These are phyloP conservation scores for Achlya hypogyna DNA, from an alignment of 352 stramenopile species.

Conservation along the genomic window DNA sequence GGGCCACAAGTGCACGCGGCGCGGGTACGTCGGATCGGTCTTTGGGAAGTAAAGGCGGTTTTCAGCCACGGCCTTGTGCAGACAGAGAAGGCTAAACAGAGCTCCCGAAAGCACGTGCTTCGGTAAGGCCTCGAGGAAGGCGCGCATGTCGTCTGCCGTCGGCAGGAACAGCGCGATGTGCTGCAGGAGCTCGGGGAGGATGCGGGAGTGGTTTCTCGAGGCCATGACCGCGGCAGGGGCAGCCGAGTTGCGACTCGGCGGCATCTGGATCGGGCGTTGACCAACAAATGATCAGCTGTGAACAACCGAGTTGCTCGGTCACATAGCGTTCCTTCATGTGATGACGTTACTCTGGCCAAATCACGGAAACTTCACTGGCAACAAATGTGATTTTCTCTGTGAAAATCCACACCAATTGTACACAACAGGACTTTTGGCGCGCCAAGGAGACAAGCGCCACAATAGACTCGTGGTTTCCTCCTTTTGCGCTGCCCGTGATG, in stretches of 20 bases:
- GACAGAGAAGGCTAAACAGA: not conserved
- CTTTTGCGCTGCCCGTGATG: too few relatives aligned
- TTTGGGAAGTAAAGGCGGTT: constrained; percentile 1
- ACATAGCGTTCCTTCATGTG: not conserved
- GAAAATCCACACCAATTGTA: too few relatives aligned
- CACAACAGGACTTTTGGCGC: too few relatives aligned
- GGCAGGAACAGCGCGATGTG: not conserved
- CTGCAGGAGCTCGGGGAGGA: not conserved
- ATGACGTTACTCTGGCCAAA: too few relatives aligned
- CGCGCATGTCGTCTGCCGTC: not conserved
- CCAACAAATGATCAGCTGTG: not conserved
- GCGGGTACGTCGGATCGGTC: not conserved
- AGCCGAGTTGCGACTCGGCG: not conserved
- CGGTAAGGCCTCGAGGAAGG: not conserved
- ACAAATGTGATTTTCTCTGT: too few relatives aligned
- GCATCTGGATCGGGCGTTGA: not conserved
- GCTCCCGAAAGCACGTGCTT: not conserved
- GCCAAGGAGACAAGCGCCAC: too few relatives aligned
- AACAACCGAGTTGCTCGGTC: not conserved
- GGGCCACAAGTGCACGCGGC: not conserved
- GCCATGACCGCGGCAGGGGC: not conserved
- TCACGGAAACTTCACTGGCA: too few relatives aligned
- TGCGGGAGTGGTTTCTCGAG: not conserved
- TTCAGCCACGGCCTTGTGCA: not conserved
- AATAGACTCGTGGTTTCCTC: too few relatives aligned